These are phyloP conservation scores for Starmerella kuoi DNA, from an alignment of 805 yeast species.

Conservation along the genomic window DNA sequence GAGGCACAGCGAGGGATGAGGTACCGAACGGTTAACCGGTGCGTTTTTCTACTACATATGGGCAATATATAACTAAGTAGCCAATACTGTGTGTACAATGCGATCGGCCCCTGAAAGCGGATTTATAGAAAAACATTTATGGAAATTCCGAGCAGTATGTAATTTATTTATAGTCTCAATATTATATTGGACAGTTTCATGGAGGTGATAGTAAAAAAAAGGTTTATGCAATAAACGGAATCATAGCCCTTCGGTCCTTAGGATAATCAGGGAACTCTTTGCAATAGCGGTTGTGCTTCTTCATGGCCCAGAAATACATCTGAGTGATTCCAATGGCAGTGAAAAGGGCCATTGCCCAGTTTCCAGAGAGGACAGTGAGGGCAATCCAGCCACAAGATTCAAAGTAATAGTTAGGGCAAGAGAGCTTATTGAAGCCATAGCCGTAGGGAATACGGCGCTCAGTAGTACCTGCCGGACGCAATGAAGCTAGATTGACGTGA, in stretches of 20 bases:
- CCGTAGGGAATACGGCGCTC: slow-evolving; percentile 67
- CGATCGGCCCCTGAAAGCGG: no score
- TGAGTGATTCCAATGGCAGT: slow-evolving; percentile 58
- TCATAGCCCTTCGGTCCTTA: slow-evolving; percentile 58
- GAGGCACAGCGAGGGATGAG: no score
- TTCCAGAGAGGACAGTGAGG: slow-evolving; percentile 59
- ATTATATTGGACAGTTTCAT: no score
- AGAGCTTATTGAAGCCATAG: slow-evolving; percentile 65
- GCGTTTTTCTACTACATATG: no score
- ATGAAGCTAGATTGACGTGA: slow-evolving; percentile 48
- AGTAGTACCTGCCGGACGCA: slow-evolving; percentile 45
- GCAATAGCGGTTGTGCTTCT: slow-evolving; percentile 61
- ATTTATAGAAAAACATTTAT: no score
- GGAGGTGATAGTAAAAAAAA: no score
- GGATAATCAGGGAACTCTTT: slow-evolving; percentile 72
- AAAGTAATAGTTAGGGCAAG: slow-evolving; percentile 92
- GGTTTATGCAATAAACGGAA: slow-evolving; percentile 56
- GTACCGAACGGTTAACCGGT: no score
- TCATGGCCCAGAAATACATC: slow-evolving; percentile 85
- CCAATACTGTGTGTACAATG: no score
- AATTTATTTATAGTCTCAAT: no score
- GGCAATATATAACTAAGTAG: no score
- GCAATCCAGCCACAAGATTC: slow-evolving; percentile 68
- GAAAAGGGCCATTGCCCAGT: slow-evolving; percentile 66
- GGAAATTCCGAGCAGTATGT: no score